Conservation (phyloP, 345 rosid genomes). For the Pugionium dolabratum region DNA sequence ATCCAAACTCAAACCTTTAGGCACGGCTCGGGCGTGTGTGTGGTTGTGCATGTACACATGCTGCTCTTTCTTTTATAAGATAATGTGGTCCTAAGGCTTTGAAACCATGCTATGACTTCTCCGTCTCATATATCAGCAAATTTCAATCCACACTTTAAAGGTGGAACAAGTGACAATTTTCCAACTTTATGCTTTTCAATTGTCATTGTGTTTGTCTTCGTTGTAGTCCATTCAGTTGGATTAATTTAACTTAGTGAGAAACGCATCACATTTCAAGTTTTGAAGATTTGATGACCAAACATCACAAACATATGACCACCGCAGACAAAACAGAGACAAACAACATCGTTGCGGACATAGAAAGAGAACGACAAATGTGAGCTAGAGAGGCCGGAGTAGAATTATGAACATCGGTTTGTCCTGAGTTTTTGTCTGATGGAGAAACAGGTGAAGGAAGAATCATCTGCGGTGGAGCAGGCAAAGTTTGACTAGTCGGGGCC, state of each 20-base stretch:
- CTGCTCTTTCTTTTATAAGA: no score
- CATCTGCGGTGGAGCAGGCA: conserved; percentile 41
- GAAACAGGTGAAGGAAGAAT: conserved; percentile 39
- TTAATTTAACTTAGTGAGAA: conserved; percentile 10
- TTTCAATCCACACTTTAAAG: no score
- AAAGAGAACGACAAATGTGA: conserved; percentile 30
- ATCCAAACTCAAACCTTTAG: no score
- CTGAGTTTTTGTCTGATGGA: conserved; percentile 40
- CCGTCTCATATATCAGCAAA: no score
- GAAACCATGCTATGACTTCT: no score
- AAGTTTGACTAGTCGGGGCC: conserved; percentile 38
- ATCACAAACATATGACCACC: conserved; percentile 15
- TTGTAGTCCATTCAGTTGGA: neutral
- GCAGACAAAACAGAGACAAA: conserved; percentile 34
- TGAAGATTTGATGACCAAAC: neutral
- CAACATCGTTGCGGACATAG: conserved; percentile 24
- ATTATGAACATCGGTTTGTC: conserved; percentile 37
- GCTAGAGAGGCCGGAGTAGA: conserved; percentile 39
- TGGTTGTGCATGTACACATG: no score
- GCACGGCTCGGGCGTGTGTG: no score
- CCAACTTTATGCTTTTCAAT: no score
- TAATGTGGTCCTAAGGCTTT: no score
- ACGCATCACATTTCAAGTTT: conserved; percentile 15
- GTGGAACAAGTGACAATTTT: no score
- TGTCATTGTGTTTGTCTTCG: neutral